phyloP scores from a whole-genome alignment of 768 basidiomycete species.

The Mycena rosella region DNA sequence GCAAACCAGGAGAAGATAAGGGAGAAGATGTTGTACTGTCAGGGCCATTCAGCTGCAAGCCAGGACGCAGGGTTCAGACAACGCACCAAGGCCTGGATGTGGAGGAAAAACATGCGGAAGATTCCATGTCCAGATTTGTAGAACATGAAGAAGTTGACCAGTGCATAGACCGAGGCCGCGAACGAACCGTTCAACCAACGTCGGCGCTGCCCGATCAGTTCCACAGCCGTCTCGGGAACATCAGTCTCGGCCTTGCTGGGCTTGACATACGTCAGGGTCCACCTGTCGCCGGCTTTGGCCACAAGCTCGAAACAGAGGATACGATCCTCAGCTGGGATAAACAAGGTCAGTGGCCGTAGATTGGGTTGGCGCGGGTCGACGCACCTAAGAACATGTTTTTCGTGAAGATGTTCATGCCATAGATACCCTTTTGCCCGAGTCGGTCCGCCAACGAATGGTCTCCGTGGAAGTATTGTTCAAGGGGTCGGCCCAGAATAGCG shows the following conservation, averaged over 20 bases:
- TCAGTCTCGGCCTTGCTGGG: conserved; percentile 97
- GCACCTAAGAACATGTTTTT: conserved; percentile 84
- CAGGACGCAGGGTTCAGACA: conserved; percentile 44
- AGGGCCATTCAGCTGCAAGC: not conserved
- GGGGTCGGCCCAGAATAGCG: conserved; percentile 90
- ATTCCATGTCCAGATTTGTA: conserved; percentile 90
- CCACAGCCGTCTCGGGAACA: conserved; percentile 93
- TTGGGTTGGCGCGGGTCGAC: not conserved
- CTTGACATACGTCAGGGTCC: conserved; percentile 93
- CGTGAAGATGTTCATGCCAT: conserved; percentile 97
- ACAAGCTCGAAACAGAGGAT: conserved; percentile 98
- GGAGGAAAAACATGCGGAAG: conserved; percentile 96
- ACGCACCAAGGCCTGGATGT: conserved; percentile 90
- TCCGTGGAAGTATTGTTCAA: conserved; percentile 89
- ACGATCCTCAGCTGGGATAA: conserved; percentile 89
- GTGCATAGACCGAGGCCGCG: conserved; percentile 90
- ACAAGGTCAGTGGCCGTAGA: not conserved
- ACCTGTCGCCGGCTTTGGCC: conserved; percentile 87
- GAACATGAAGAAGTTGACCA: conserved; percentile 93
- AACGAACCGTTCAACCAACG: conserved; percentile 98
- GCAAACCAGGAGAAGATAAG: conserved; percentile 95
- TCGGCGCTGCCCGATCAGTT: conserved; percentile 94
- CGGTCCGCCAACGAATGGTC: conserved; percentile 93
- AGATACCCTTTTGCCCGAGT: conserved; percentile 92
- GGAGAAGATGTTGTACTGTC: conserved; percentile 85